Percentiles rank a stretch among this genome's conserved stretches.
phyloP scores from a whole-genome alignment of 1,284 basidiomycete species.

The Ganoderma sp. region DNA sequence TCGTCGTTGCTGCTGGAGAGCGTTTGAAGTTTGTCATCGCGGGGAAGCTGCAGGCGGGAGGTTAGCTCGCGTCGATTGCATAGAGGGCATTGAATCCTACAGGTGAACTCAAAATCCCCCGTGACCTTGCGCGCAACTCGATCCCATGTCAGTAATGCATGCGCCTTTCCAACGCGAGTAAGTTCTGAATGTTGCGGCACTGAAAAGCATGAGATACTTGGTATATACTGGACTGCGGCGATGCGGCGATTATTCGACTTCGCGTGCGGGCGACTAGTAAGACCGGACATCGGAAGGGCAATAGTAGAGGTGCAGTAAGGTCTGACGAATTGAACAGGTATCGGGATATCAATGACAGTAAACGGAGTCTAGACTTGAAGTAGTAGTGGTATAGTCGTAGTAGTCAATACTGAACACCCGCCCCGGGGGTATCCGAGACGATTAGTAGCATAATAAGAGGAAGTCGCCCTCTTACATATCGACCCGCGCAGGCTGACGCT shows the following conservation, averaged over 20 bases:
- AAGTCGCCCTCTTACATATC: not conserved
- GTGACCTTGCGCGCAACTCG: too few relatives aligned
- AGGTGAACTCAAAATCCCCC: not conserved
- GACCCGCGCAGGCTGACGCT: not conserved
- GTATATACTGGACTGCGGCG: too few relatives aligned
- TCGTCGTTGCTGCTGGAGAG: slow-evolving; percentile 49
- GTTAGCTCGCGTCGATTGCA: not conserved
- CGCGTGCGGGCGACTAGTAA: not conserved
- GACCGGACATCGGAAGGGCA: not conserved
- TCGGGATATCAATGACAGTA: not conserved
- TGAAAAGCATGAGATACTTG: too few relatives aligned
- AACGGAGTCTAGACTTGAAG: not conserved
- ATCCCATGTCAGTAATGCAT: too few relatives aligned
- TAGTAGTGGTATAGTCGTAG: not conserved
- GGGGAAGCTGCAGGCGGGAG: not conserved
- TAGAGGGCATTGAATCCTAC: not conserved
- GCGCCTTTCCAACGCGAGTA: too few relatives aligned
- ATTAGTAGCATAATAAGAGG: not conserved
- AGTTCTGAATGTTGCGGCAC: too few relatives aligned
- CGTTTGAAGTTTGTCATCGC: slow-evolving; percentile 45
- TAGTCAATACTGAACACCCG: not conserved
- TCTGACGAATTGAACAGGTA: not conserved
- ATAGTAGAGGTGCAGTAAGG: not conserved
- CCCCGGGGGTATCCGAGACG: not conserved
- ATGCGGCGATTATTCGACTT: not conserved